Evolutionary conservation across 345 rosid species (phyloP).

Genomic region (Dovyalis caffra): DNA sequence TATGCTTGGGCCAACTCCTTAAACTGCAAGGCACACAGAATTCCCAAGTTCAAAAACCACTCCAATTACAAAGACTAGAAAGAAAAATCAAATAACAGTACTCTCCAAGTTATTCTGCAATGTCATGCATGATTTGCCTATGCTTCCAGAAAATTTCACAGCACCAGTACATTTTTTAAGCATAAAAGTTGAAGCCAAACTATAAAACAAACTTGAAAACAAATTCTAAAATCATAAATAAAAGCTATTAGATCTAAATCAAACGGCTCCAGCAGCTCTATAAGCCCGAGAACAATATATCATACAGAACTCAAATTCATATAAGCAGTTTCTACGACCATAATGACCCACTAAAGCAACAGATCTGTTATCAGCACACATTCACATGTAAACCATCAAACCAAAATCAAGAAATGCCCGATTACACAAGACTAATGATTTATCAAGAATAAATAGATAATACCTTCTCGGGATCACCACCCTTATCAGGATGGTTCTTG

Average conservation of each 20-base stretch:
- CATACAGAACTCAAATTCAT: neutral
- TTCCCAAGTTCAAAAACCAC: conserved; percentile 2
- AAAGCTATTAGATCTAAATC: neutral
- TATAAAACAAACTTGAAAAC: neutral
- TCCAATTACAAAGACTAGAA: neutral
- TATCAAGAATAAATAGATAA: neutral
- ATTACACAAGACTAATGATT: no score
- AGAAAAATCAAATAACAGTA: neutral
- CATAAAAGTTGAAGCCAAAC: no score
- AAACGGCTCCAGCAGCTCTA: neutral
- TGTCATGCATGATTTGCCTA: neutral
- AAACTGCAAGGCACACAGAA: conserved; percentile 37
- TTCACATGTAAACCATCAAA: neutral
- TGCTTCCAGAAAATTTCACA: neutral
- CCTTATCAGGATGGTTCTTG: conserved; percentile 73
- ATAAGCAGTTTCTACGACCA: neutral
- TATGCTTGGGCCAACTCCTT: conserved; percentile 82
- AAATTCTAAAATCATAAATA: neutral
- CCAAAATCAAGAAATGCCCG: neutral
- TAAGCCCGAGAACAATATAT: neutral
- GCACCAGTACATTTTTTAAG: no score
- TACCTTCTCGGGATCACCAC: conserved; percentile 78
- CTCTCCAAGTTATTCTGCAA: neutral
- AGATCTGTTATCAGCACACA: conserved; percentile 4
- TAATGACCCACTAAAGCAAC: neutral